Percentiles rank a stretch among this genome's conserved stretches.
These are phyloP conservation scores for Coniochaeta prunicola DNA, from an alignment of 2,329 filamentous ascomycete species.

Conservation along the genomic window DNA sequence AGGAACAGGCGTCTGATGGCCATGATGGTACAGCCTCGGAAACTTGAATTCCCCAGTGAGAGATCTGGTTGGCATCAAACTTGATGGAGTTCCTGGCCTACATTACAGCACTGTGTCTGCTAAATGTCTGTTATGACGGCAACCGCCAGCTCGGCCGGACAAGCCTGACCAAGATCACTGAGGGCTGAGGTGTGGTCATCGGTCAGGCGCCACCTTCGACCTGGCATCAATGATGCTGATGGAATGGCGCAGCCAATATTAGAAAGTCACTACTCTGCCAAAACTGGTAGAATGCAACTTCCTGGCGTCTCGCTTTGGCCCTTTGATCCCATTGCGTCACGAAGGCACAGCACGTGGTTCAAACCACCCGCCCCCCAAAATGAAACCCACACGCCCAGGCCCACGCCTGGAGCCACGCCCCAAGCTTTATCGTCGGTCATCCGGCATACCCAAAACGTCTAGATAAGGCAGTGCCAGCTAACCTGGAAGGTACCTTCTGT, in stretches of 20 bases:
- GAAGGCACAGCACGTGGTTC: neutral
- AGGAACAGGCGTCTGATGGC: neutral
- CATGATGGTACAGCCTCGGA: neutral
- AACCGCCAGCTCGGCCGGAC: neutral
- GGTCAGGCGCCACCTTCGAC: neutral
- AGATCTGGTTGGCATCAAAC: no score
- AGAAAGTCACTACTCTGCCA: slow-evolving; percentile 1
- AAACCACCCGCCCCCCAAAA: neutral
- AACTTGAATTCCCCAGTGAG: no score
- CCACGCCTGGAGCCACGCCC: slow-evolving; percentile 5
- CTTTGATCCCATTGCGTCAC: slow-evolving; percentile 3
- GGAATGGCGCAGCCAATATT: neutral
- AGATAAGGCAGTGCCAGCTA: neutral
- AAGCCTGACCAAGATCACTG: neutral
- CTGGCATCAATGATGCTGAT: neutral
- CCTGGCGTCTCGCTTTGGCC: neutral
- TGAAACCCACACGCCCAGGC: neutral
- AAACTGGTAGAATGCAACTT: neutral
- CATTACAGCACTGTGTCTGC: no score
- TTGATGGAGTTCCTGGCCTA: no score
- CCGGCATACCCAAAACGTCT: slow-evolving; percentile 6
- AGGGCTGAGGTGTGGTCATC: neutral
- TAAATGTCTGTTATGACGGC: neutral
- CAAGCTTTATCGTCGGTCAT: slow-evolving; percentile 12
- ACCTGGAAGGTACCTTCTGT: neutral